Conservation (phyloP, 169 alveolate species). For the Plasmodium reichenowi region DNA sequence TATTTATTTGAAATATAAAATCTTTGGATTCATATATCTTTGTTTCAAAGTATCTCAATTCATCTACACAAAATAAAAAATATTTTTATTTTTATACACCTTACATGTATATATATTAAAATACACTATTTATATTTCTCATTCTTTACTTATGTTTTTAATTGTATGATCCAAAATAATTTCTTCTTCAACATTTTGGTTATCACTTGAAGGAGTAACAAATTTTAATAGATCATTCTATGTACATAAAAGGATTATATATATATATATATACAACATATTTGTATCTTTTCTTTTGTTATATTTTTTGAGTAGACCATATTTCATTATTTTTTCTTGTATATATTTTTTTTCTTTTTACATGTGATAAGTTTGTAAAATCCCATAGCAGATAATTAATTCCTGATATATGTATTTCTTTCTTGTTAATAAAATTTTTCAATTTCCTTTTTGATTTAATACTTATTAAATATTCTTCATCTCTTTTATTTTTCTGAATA, state of each 20-base stretch:
- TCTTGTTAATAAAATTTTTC: conserved; percentile 50
- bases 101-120: neutral
- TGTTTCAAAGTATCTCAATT: conserved; percentile 45
- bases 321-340: neutral
- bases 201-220: conserved; percentile 5
- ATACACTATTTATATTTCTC: neutral
- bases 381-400: conserved; percentile 27
- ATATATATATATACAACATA: neutral
- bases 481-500: conserved; percentile 34
- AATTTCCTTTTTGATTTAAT: conserved; percentile 52
- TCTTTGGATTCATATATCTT: conserved; percentile 36
- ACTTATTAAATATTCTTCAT: conserved; percentile 52
- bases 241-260: neutral
- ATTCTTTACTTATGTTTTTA: conserved; percentile 17
- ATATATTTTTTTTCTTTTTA: conserved; percentile 10
- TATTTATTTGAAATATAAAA: conserved; percentile 46
- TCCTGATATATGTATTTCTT: conserved; percentile 26
- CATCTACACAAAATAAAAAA: conserved; percentile 18
- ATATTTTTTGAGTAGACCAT: neutral
- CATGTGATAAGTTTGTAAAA: conserved; percentile 32
- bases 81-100: neutral
- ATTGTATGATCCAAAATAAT: conserved; percentile 30
- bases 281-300: neutral
- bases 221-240: conserved; percentile 40
- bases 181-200: conserved; percentile 25